Evolutionary conservation across 2,329 filamentous ascomycete species (phyloP).

Genomic region (Trichoderma polysporum): DNA sequence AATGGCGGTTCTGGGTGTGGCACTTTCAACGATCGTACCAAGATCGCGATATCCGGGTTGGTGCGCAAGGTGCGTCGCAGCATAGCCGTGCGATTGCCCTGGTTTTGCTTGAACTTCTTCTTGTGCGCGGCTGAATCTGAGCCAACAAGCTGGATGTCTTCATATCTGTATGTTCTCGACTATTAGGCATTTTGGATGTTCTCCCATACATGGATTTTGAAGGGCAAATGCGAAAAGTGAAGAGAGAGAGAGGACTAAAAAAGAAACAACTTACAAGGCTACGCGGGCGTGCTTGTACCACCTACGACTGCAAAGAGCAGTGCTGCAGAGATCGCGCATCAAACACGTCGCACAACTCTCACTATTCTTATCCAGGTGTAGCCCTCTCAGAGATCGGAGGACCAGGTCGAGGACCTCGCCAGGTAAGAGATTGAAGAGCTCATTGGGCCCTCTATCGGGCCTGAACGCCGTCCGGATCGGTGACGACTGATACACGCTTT

Average conservation of each 20-base stretch:
- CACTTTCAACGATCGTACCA: conserved; percentile 59
- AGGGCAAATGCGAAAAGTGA: neutral
- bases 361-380: conserved; percentile 49
- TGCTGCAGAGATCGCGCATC: conserved; percentile 59
- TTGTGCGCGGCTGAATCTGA: conserved; percentile 55
- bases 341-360: conserved; percentile 63
- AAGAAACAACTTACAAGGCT: conserved; percentile 47
- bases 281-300: conserved; percentile 52
- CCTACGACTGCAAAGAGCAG: conserved; percentile 52
- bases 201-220: neutral
- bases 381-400: conserved; percentile 51
- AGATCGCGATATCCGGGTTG: conserved; percentile 51
- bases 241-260: neutral
- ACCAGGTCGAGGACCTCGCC: conserved; percentile 59
- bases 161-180: conserved; percentile 43
- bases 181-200: neutral
- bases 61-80: conserved; percentile 58
- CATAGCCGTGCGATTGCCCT: conserved; percentile 54
- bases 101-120: conserved; percentile 56
- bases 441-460: conserved; percentile 40
- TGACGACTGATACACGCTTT: conserved; percentile 17
- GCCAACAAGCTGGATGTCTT: conserved; percentile 59
- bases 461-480: conserved; percentile 18
- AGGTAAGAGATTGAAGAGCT: conserved; percentile 55
- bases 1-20: conserved; percentile 45